Evolutionary conservation across 441 rosid species (phyloP).

Genomic region (Biscutella laevigata): DNA sequence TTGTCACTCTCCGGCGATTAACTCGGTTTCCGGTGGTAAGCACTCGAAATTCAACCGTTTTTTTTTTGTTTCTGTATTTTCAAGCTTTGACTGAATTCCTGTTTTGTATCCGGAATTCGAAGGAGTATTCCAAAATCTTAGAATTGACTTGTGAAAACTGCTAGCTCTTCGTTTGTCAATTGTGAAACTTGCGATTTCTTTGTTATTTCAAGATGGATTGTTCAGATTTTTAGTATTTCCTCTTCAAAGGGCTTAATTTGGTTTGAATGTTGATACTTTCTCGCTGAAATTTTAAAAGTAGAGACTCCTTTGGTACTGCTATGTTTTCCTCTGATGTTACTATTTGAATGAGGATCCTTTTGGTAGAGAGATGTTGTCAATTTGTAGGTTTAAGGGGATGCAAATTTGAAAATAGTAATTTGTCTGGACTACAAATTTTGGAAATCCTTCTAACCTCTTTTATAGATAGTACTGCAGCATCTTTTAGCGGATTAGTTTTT

Average conservation of each 20-base stretch:
- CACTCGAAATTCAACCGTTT: background rate
- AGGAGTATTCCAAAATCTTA: background rate
- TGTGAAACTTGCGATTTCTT: background rate
- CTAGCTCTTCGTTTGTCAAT: background rate
- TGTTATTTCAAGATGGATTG: background rate
- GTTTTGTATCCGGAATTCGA: background rate
- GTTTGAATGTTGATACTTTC: background rate
- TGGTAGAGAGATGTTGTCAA: background rate
- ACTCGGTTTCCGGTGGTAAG: slow-evolving; percentile 17
- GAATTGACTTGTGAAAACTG: background rate
- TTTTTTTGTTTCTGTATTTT: background rate
- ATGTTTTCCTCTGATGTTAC: background rate
- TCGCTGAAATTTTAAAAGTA: background rate
- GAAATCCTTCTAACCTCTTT: background rate
- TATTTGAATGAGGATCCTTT: background rate
- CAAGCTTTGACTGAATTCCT: background rate
- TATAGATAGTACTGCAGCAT: background rate
- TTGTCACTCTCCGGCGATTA: slow-evolving; percentile 13
- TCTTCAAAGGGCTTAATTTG: background rate
- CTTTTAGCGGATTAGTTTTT: background rate
- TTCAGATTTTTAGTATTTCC: background rate
- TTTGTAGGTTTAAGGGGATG: background rate
- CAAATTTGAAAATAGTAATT: background rate
- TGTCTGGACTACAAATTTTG: background rate
- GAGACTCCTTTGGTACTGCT: background rate